Conservation (phyloP, 2,329 filamentous ascomycete species). For the Zasmidium angulare region DNA sequence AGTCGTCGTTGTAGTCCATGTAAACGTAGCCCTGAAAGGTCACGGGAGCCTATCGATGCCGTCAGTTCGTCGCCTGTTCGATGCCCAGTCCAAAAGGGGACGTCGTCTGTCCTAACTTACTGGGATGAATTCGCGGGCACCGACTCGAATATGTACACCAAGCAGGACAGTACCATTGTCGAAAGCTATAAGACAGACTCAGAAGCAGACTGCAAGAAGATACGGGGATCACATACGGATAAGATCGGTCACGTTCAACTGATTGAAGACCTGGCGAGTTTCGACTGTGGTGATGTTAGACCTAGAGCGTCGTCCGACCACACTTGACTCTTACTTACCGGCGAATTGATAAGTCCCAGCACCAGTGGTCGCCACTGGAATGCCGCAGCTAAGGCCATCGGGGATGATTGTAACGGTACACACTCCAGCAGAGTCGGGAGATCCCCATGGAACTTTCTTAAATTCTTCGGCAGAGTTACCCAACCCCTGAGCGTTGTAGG, state of each 20-base stretch:
- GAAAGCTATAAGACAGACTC: constrained; percentile 2
- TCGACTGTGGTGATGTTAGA: constrained; percentile 4
- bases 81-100: too few species aligned
- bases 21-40: constrained; percentile 20
- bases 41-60: neutral
- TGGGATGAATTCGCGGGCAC: constrained; percentile 7
- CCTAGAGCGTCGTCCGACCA: too few species aligned
- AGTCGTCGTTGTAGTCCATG: constrained; percentile 21
- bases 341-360: constrained; percentile 18
- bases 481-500: constrained; percentile 7
- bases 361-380: constrained; percentile 19
- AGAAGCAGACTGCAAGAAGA: too few species aligned
- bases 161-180: constrained; percentile 15
- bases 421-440: constrained; percentile 11
- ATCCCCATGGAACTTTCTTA: constrained; percentile 15
- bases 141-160: constrained; percentile 10
- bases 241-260: neutral
- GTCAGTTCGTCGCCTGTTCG: too few species aligned
- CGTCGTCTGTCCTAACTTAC: too few species aligned
- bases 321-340: too few species aligned
- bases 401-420: constrained; percentile 16
- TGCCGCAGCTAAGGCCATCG: constrained; percentile 10
- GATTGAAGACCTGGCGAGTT: constrained; percentile 17
- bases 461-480: constrained; percentile 7
- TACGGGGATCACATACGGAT: too few species aligned